Evolutionary conservation across 176 grass and related monocot genomes (phyloP).

Genomic region (Puccinellia tenuiflora): DNA sequence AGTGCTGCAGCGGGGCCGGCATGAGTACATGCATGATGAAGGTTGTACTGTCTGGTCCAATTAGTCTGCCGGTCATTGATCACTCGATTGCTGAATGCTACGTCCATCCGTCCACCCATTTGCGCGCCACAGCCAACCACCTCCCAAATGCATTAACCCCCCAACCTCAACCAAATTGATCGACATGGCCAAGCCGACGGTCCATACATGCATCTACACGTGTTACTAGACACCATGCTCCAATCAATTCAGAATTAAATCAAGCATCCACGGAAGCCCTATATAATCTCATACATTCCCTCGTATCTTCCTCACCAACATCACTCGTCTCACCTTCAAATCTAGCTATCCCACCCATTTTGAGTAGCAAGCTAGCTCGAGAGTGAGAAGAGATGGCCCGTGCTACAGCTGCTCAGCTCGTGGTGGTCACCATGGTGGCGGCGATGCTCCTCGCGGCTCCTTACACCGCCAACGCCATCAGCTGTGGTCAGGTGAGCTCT

Average conservation of each 20-base stretch:
- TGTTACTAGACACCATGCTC: neutral
- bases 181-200: neutral
- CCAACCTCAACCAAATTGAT: neutral
- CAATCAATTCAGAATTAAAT: neutral
- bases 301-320: neutral
- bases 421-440: neutral
- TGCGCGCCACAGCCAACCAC: neutral
- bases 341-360: neutral
- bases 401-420: neutral
- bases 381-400: constrained; percentile 1
- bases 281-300: neutral
- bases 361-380: no score
- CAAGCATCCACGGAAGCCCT: neutral
- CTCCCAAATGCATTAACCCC: neutral
- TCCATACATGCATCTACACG: neutral
- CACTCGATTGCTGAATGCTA: neutral
- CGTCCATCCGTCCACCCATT: neutral
- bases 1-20: no score
- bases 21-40: no score
- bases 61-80: neutral
- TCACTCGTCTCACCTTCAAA: neutral
- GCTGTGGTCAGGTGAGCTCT: constrained; percentile 30
- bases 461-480: neutral
- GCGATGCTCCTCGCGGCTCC: constrained; percentile 11
- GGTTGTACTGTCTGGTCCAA: neutral